phyloP scores from a whole-genome alignment of 106 monocot species.

The Acorus calamus region DNA sequence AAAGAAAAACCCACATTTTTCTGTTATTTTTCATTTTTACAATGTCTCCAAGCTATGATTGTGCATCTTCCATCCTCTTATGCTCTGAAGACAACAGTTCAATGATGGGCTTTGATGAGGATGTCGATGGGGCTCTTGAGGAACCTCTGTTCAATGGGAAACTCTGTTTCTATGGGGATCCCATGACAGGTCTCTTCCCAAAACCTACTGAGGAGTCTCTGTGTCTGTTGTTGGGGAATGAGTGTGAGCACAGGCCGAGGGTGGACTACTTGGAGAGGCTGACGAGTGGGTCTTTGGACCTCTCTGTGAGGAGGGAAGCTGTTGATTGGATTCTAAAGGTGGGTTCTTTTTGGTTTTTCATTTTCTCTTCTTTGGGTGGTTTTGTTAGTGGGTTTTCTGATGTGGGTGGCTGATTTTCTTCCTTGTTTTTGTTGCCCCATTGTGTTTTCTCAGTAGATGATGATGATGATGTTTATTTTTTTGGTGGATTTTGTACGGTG shows the following conservation, averaged over 20 bases:
- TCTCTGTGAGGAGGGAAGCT: constrained; percentile 64
- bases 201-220: constrained; percentile 63
- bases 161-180: constrained; percentile 20
- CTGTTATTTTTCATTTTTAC: too few species aligned
- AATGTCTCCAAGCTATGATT: constrained; percentile 39
- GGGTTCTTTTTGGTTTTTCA: not conserved
- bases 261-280: constrained; percentile 54
- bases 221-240: constrained; percentile 33
- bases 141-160: not conserved
- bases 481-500: not conserved
- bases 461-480: not conserved
- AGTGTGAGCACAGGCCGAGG: constrained; percentile 51
- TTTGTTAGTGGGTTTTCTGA: not conserved
- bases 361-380: not conserved
- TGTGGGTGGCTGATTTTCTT: not conserved
- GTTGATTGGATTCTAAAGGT: constrained; percentile 96
- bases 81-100: constrained; percentile 61
- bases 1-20: too few species aligned
- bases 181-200: constrained; percentile 36
- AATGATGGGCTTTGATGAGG: constrained; percentile 51
- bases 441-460: not conserved
- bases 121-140: constrained; percentile 12
- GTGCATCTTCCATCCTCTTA: constrained; percentile 41
- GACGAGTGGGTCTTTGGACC: constrained; percentile 38
- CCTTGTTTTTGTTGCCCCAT: not conserved